Conservation (phyloP, 345 rosid species). For the Acer yangbiense region DNA sequence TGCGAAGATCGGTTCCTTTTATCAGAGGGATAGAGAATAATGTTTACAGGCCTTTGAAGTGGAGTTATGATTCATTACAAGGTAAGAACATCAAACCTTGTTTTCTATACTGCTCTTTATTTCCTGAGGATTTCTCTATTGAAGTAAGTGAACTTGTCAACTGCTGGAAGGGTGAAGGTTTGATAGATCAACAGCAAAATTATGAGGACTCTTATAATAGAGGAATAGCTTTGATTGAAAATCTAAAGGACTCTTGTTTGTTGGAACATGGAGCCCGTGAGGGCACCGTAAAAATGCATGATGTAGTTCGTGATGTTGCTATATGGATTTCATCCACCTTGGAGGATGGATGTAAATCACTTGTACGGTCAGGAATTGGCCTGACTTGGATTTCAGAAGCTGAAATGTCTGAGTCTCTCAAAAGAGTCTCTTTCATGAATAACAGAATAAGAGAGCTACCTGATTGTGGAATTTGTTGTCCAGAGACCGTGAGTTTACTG, state of each 20-base stretch:
- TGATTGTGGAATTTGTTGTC: no score
- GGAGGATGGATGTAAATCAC: slow-evolving; percentile 28
- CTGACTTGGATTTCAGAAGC: slow-evolving; percentile 21
- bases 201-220: slow-evolving; percentile 27
- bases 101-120: slow-evolving; percentile 47
- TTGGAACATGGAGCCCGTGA: slow-evolving; percentile 41
- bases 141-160: slow-evolving; percentile 35
- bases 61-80: slow-evolving; percentile 38
- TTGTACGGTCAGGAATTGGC: slow-evolving; percentile 33
- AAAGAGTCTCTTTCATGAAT: slow-evolving; percentile 44
- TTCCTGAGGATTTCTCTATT: slow-evolving; percentile 45
- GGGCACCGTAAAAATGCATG: slow-evolving; percentile 49
- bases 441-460: slow-evolving; percentile 14
- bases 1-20: slow-evolving; percentile 32
- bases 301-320: slow-evolving; percentile 46
- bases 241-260: slow-evolving; percentile 44
- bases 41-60: slow-evolving; percentile 36
- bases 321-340: slow-evolving; percentile 36
- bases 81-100: slow-evolving; percentile 31
- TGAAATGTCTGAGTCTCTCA: slow-evolving; percentile 23
- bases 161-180: slow-evolving; percentile 48
- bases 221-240: slow-evolving; percentile 43
- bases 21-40: slow-evolving; percentile 32
- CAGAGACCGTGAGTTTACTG: no score
- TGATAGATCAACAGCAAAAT: slow-evolving; percentile 31